A percentile compares a stretch with the other conserved stretches of the same genome.
Evolutionary conservation across 495 filamentous ascomycete species (phyloP).

Genomic region (Xylaria castorea): DNA sequence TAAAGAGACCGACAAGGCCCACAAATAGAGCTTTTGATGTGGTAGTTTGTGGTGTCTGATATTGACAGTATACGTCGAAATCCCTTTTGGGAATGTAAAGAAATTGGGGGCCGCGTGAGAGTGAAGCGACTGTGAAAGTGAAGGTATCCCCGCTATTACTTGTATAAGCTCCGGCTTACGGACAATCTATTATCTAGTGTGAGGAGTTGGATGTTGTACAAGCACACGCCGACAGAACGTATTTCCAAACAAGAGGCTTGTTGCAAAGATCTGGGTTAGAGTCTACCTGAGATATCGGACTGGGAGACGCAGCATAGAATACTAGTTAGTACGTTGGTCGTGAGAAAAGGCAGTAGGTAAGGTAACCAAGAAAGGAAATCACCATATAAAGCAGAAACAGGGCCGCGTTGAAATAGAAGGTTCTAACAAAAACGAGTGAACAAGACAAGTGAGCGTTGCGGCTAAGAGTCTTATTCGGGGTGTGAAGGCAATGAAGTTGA

Average conservation of each 20-base stretch:
- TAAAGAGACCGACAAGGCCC: background rate
- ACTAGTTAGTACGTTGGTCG: background rate
- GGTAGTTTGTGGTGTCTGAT: background rate
- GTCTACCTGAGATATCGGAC: background rate
- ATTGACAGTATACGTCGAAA: background rate
- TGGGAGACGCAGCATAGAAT: background rate
- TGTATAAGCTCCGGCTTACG: conserved; percentile 2
- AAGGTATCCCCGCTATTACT: background rate
- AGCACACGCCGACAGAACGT: background rate
- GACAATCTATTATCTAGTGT: background rate
- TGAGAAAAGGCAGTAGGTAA: background rate
- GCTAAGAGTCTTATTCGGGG: background rate
- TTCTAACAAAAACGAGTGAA: background rate
- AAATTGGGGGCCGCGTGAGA: background rate
- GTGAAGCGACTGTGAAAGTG: background rate
- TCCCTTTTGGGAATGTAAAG: background rate
- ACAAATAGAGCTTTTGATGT: background rate
- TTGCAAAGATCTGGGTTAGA: background rate
- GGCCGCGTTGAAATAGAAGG: background rate
- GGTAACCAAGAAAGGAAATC: background rate
- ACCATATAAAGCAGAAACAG: background rate
- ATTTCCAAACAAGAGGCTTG: background rate
- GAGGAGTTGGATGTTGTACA: background rate
- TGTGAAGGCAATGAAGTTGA: background rate
- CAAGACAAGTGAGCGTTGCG: background rate